phyloP scores from a whole-genome alignment of 164 flowering plant genomes.

The Taxillus chinensis region DNA sequence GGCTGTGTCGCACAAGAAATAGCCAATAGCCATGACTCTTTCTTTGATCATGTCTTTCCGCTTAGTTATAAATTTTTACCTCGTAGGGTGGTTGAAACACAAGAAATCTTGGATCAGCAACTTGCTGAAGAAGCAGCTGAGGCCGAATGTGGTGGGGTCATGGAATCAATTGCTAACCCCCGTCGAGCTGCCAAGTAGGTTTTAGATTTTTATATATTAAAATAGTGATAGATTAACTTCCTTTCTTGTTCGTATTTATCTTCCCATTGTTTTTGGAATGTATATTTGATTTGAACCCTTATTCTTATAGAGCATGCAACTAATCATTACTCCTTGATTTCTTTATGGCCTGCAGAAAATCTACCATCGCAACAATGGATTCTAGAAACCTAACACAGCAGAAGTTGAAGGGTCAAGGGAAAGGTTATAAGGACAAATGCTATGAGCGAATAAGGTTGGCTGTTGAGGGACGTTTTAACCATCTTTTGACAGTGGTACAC shows the following conservation, averaged over 20 bases:
- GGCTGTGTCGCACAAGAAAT: too few species aligned
- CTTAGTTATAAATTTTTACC: neutral
- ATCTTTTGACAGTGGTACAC: slow-evolving; percentile 64
- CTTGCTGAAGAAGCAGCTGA: slow-evolving; percentile 97
- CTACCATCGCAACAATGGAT: slow-evolving; percentile 43
- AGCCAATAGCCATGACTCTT: too few species aligned
- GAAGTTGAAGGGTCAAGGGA: slow-evolving; percentile 77
- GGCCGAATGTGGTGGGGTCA: slow-evolving; percentile 88
- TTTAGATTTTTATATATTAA: neutral
- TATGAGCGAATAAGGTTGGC: slow-evolving; percentile 84
- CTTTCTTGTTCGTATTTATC: too few species aligned
- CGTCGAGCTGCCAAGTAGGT: slow-evolving; percentile 78
- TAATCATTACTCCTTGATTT: too few species aligned
- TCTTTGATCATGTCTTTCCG: neutral
- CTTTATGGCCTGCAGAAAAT: slow-evolving; percentile 37
- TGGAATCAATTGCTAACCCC: slow-evolving; percentile 76
- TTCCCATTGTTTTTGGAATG: too few species aligned
- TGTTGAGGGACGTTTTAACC: slow-evolving; percentile 77
- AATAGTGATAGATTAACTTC: too few species aligned
- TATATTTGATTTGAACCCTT: too few species aligned
- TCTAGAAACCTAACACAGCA: slow-evolving; percentile 54
- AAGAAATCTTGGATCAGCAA: slow-evolving; percentile 93
- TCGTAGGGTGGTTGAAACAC: slow-evolving; percentile 94
- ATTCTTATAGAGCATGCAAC: too few species aligned
- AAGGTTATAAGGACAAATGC: slow-evolving; percentile 95